Evolutionary conservation across 2,329 filamentous ascomycete genomes (phyloP), one percentile per base, ranked within the genome.

Genomic region (Ceratocystis lukuohia): DNA sequence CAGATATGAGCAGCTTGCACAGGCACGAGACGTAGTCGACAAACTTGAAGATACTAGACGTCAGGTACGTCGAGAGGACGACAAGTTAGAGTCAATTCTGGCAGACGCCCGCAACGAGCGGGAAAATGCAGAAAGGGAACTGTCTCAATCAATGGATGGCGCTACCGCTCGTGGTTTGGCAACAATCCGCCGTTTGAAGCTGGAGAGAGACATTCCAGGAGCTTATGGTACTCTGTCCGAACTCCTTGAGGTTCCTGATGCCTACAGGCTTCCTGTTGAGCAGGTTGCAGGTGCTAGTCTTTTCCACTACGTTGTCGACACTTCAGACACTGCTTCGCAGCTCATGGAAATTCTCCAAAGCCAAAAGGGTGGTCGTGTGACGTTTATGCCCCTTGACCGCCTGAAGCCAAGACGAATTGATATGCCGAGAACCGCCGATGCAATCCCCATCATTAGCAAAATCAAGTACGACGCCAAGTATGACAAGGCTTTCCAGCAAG

Each of bases 221-320:
- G 91, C 94, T 1, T 95, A 96, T 73, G 94, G 95, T 62, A 96
- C 92, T 0, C 77, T 99, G 46, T 92, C 93, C 3, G 95, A 99
- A 74, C 82, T 99, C n/a, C 85, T 97, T 71, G 85, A 91, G 65
- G 91, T 96, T 62, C 84, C 81, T 67, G 91, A 96, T 65, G 83
- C 85, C 65, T 97, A 96, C 76, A 86, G 91, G 68, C 85, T 92
- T 10, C 91, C 94, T 1, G 88, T 95, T 8, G 94, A 99, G 76
- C 91, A 96, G 71, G 94, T 92, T 64, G 94, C 93, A 1, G 94
- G 94, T 20, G 87, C 87, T 69, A 96, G 91, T 74, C 80, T 99
- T 7, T 99, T 99, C 77, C 91, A 99, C 75, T 96, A 96, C 70
- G 86, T 99, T 10, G 93, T 97, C 56, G 93, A 99, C 74, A 93